These are phyloP conservation scores for Colletotrichum simmondsii DNA, from an alignment of 2,329 filamentous ascomycete species.

Conservation along the genomic window DNA sequence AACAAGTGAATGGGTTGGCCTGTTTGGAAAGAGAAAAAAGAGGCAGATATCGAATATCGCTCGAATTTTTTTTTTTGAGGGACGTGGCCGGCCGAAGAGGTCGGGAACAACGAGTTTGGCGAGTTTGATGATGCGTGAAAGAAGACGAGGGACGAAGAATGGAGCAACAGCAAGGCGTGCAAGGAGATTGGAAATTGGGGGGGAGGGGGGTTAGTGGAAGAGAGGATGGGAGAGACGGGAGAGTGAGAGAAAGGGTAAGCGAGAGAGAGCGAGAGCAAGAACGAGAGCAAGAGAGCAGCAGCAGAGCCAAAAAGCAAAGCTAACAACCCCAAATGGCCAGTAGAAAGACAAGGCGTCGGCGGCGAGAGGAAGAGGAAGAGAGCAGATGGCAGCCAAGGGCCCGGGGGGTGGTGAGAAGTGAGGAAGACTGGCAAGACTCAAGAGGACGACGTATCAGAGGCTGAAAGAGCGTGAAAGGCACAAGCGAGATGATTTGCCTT, in stretches of 20 bases:
- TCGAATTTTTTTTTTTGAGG: not conserved
- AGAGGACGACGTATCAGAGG: slow-evolving; percentile 51
- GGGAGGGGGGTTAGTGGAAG: not conserved
- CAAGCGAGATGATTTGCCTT: slow-evolving; percentile 64
- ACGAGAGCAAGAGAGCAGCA: not conserved
- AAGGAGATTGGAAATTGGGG: slow-evolving; percentile 2
- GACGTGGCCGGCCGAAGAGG: slow-evolving; percentile 3
- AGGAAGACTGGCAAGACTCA: slow-evolving; percentile 28
- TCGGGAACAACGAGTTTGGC: not conserved
- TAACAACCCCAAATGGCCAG: slow-evolving; percentile 10
- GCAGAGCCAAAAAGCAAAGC: not conserved
- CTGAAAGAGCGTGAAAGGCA: slow-evolving; percentile 57
- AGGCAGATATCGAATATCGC: slow-evolving; percentile 12
- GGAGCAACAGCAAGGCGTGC: slow-evolving; percentile 4
- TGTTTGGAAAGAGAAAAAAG: not conserved
- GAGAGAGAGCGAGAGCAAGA: not conserved
- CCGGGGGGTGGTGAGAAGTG: not conserved
- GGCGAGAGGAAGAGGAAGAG: slow-evolving; percentile 1
- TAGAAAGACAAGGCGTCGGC: slow-evolving; percentile 9
- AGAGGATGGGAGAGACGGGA: not conserved
- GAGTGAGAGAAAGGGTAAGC: not conserved
- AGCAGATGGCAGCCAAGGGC: not conserved
- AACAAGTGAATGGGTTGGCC: slow-evolving; percentile 19
- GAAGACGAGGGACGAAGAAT: not conserved
- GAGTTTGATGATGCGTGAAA: slow-evolving; percentile 5